Evolutionary conservation across 2,329 filamentous ascomycete species (phyloP), one percentile per base, ranked within the genome.

Genomic region (Dothideomycetes sp.): DNA sequence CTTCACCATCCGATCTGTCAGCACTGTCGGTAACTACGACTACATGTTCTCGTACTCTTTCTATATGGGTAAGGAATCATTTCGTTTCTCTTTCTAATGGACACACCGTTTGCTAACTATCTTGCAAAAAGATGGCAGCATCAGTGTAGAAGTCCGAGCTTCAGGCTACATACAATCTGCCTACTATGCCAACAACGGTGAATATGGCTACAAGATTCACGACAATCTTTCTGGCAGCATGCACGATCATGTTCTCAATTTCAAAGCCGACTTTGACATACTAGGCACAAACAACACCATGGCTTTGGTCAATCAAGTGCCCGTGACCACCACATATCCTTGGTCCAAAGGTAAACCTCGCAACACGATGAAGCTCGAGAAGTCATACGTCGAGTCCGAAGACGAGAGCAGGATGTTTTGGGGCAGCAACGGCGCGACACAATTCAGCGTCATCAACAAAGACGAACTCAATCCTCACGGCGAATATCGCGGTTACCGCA

Each of bases 201-300:
- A 67, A 37, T 73, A 72, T 42, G 70, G 70, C 5, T 73, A 61
- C 49, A 54, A 64, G 22, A 70, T 74, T 33, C 65, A 71, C 45
- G 66, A 73, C 40, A 53, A 57, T 18, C 55, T 71, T 1, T 63
- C 61, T 1, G 69, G 69, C 5, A 64, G 61, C 19, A 71, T 74
- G 62, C 72, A 76, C 52, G 69, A 74, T 52, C 72, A 76, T 47
- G 69, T 75, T 1, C 50, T 74, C 25, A 73, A 69, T 47, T 74
- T 67, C 60, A 75, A 75, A 50, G 64, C 64, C 31, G 72, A 74
- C 52, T 60, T 74, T 17, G 71, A 75, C 48, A 63, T 74, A 22
- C 55, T 64, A 6, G 71, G 69, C 12, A 64, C 58, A 1, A 54
- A 58, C 25, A 75, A 73, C 53, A 67, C 62, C 1, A 41, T 54